Conservation (phyloP, 305 asterid species). For the Rubia balearica region DNA sequence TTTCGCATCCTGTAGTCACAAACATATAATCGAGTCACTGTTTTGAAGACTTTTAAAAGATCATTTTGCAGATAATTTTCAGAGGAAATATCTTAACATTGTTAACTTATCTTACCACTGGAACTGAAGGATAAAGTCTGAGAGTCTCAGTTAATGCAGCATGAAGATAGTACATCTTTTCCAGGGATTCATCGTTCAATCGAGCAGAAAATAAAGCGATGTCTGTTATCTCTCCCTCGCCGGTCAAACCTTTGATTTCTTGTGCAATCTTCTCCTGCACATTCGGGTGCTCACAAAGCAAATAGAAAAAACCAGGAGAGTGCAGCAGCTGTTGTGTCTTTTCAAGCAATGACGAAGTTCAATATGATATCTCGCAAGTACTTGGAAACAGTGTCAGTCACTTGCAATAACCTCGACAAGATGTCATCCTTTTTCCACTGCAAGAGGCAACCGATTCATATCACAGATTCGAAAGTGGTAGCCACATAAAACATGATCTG, state of each 20-base stretch:
- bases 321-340: conserved; percentile 71
- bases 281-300: conserved; percentile 56
- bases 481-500: background rate
- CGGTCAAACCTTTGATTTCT: conserved; percentile 29
- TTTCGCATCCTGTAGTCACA: conserved; percentile 43
- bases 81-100: no score
- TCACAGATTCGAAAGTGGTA: background rate
- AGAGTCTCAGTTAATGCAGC: conserved; percentile 65
- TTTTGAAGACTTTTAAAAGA: background rate
- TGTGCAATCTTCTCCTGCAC: conserved; percentile 44
- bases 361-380: conserved; percentile 66
- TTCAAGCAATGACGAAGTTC: conserved; percentile 71
- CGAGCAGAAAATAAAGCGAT: conserved; percentile 29
- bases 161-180: conserved; percentile 67
- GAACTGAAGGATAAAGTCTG: conserved; percentile 69
- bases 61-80: background rate
- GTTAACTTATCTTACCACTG: conserved; percentile 45
- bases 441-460: conserved; percentile 19
- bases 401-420: conserved; percentile 49
- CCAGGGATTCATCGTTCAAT: conserved; percentile 47
- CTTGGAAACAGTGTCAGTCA: conserved; percentile 42
- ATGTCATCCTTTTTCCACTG: conserved; percentile 52
- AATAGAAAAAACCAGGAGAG: conserved; percentile 67
- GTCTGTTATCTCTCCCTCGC: conserved; percentile 12
- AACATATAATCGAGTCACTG: background rate